Percentiles rank a stretch among this genome's conserved stretches.
These are phyloP conservation scores for Leccinum imitatum DNA, from an alignment of 768 basidiomycete genomes.

Conservation along the genomic window DNA sequence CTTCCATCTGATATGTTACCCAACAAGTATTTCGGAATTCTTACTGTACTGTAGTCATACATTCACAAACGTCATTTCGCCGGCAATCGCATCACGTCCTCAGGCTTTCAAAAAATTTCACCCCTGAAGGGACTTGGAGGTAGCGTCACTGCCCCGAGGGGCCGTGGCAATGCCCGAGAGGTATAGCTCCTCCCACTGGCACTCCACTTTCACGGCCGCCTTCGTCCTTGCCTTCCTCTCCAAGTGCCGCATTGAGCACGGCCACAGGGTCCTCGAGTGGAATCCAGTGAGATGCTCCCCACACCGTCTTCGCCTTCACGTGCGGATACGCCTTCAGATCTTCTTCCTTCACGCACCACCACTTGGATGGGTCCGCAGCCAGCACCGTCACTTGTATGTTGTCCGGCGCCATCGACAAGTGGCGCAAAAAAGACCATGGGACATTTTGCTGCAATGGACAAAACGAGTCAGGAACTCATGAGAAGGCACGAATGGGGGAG, in stretches of 20 bases:
- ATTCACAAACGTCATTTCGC: too few species aligned
- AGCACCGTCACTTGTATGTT: constrained; percentile 13
- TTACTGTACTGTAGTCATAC: too few species aligned
- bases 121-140: too few species aligned
- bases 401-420: constrained; percentile 1
- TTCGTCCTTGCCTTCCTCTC: not conserved
- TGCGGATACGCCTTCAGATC: constrained; percentile 6
- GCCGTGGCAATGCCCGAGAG: too few species aligned
- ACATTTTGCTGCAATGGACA: constrained; percentile 17
- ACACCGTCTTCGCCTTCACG: constrained; percentile 5
- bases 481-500: not conserved
- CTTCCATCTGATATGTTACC: not conserved
- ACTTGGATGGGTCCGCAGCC: constrained; percentile 14
- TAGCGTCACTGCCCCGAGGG: too few species aligned
- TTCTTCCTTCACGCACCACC: not conserved
- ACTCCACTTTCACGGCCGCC: too few species aligned
- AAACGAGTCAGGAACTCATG: not conserved
- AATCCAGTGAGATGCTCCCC: constrained; percentile 17
- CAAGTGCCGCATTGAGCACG: constrained; percentile 14
- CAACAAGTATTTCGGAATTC: too few species aligned
- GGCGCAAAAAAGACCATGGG: constrained; percentile 22
- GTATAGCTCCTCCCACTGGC: too few species aligned
- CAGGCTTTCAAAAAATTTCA: too few species aligned
- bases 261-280: constrained; percentile 12
- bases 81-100: too few species aligned